phyloP scores from a whole-genome alignment of 495 filamentous ascomycete species.

The Clavariopsis aquatica region DNA sequence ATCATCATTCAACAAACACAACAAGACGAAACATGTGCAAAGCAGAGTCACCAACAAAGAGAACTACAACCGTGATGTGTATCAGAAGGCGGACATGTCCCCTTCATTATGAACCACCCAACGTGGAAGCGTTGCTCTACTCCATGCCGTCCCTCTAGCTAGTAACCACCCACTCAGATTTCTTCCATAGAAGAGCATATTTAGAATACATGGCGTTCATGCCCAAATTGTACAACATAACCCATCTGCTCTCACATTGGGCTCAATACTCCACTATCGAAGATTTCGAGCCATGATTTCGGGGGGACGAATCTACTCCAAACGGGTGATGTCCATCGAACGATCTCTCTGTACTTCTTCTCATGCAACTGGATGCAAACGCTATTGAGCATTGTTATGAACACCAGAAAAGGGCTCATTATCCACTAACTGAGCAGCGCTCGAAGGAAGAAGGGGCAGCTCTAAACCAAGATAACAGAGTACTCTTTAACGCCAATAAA shows the following conservation, averaged over 20 bases:
- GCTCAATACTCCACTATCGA: neutral
- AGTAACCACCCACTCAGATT: neutral
- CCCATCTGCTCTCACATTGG: neutral
- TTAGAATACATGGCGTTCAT: neutral
- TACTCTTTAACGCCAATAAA: constrained; percentile 26
- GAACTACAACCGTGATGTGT: neutral
- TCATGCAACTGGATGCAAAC: constrained; percentile 5
- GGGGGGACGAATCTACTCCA: neutral
- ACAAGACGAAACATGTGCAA: too few relatives aligned
- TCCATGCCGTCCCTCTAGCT: too few relatives aligned
- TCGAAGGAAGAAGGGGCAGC: constrained; percentile 1
- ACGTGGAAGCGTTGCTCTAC: too few relatives aligned
- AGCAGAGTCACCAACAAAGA: too few relatives aligned
- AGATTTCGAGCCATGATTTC: neutral
- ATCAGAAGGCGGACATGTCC: neutral
- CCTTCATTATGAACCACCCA: neutral
- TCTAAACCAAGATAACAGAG: constrained; percentile 14
- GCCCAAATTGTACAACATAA: neutral
- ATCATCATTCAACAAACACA: neutral
- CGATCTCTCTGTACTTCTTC: neutral
- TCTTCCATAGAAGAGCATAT: neutral
- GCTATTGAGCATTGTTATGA: constrained; percentile 6
- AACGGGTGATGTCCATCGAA: neutral
- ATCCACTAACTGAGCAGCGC: constrained; percentile 7
- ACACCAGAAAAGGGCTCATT: constrained; percentile 9